Base-by-base conservation (phyloP, 192 early-diverging fungal species). In the Martensiomyces pterosporus region DNA sequence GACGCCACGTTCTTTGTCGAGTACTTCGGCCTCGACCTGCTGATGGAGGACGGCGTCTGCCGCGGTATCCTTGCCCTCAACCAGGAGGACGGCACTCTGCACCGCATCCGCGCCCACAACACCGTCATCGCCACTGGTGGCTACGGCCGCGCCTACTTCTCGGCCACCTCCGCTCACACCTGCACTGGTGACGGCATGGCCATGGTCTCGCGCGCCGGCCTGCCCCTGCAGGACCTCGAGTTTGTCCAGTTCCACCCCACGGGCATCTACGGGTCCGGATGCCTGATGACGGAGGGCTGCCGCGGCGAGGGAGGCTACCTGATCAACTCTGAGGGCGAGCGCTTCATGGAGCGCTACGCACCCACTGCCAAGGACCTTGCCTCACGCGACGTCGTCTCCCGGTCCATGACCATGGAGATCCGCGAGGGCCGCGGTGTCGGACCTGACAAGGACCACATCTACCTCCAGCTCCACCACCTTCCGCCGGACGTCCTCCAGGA, bases 171-270 rank as follows among this genome's bases (percentile, higher is more conserved):
- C 51, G 96, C 93, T 34, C 96, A 98, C 76, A 97, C 93, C 22
- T 97, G 93, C 80, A 97, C 96, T 34, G 96, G 96, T 67, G 96
- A 98, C 63, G 96, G 96, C 56, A 97, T 95, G 76, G 96, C 96
- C 39, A 98, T 98, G 96, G 93, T 94, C 34, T 85, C 92, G 43
- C 89, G 96, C 57, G 92, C 93, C 12, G 92, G 92, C 33, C 79
- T 98, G 35, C 96, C 96, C 15, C 83, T 94, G 47, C 96, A 98
- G 80, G 96, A 98, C 75, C 76, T 98, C 45, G 96, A 98, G 77
- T 97, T 97, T 66, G 92, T 98, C 23, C 96, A 98, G 77, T 98
- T 98, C 85, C 96, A 98, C 69, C 96, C 96, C 41, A 96, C 93
- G 34, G 96, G 96, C 66, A 95, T 98, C 69, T 98, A 98, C 73